phyloP scores from a whole-genome alignment of 1,284 basidiomycete species.

The Veloboletus limbatus region DNA sequence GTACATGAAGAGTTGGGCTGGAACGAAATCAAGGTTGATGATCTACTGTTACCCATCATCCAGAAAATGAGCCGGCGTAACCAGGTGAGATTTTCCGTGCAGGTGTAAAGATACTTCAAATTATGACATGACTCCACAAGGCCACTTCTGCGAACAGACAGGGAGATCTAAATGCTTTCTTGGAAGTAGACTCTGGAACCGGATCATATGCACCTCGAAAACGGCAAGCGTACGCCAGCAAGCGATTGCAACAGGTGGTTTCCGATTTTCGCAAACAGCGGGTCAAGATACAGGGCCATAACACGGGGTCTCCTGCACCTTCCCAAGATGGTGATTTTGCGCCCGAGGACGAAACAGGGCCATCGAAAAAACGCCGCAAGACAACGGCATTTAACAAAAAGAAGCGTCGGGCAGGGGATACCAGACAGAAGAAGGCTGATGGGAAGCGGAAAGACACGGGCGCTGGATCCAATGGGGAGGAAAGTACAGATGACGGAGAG shows the following conservation, averaged over 20 bases:
- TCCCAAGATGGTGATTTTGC: slow-evolving; percentile 21
- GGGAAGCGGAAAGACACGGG: slow-evolving; percentile 8
- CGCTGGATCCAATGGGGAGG: slow-evolving; percentile 13
- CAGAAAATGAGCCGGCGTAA: slow-evolving; percentile 82
- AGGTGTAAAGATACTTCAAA: neutral
- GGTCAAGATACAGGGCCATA: slow-evolving; percentile 19
- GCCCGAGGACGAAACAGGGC: slow-evolving; percentile 22
- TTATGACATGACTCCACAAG: slow-evolving; percentile 33
- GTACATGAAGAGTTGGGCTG: slow-evolving; percentile 85
- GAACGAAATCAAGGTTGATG: slow-evolving; percentile 85
- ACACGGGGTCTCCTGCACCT: slow-evolving; percentile 1
- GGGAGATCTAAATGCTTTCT: slow-evolving; percentile 61
- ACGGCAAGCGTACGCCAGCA: slow-evolving; percentile 78
- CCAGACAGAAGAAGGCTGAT: slow-evolving; percentile 3
- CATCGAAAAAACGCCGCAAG: slow-evolving; percentile 31
- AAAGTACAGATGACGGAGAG: slow-evolving; percentile 27
- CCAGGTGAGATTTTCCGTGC: slow-evolving; percentile 48
- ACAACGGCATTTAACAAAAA: slow-evolving; percentile 20
- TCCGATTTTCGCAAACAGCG: slow-evolving; percentile 71
- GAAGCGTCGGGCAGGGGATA: slow-evolving; percentile 12
- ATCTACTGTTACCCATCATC: slow-evolving; percentile 90
- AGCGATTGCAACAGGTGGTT: slow-evolving; percentile 88
- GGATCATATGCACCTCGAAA: slow-evolving; percentile 74
- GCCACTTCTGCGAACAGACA: slow-evolving; percentile 70
- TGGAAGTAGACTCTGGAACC: slow-evolving; percentile 60